Percentiles rank a stretch among this genome's conserved stretches.
Evolutionary conservation across 2,329 filamentous ascomycete species (phyloP).

Genomic region (Hypocreales sp.): DNA sequence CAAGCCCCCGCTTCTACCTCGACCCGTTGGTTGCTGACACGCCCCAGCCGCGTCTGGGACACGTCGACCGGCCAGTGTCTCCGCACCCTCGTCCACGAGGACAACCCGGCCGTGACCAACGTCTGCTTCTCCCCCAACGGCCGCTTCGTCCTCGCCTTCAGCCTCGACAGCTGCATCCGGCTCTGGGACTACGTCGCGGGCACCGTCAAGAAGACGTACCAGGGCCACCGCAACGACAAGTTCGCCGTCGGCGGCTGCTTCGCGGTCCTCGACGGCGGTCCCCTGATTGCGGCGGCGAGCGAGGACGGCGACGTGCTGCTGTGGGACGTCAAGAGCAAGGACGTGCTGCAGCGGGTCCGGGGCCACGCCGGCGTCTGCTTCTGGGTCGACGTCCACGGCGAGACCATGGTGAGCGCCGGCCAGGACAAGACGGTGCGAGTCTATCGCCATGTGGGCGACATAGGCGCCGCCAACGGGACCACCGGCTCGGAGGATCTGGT

Average conservation of each 20-base stretch:
- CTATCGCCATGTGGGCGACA: constrained; percentile 20
- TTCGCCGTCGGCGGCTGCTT: constrained; percentile 82
- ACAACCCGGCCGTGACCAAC: constrained; percentile 77
- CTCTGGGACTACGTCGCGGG: constrained; percentile 93
- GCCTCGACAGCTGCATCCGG: constrained; percentile 75
- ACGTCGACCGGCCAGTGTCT: constrained; percentile 89
- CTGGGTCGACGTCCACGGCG: constrained; percentile 46
- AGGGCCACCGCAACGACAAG: constrained; percentile 72
- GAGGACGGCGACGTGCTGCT: constrained; percentile 75
- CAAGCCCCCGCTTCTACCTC: constrained; percentile 3
- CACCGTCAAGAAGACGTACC: constrained; percentile 89
- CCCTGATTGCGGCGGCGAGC: constrained; percentile 68
- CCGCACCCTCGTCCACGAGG: constrained; percentile 88
- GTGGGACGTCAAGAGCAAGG: constrained; percentile 84
- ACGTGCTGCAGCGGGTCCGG: constrained; percentile 53
- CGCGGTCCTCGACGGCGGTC: constrained; percentile 33
- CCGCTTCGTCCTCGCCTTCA: constrained; percentile 82
- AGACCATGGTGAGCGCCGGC: constrained; percentile 41
- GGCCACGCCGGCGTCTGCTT: constrained; percentile 43
- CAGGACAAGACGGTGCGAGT: constrained; percentile 38
- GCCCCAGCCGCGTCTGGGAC: constrained; percentile 71
- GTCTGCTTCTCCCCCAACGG: constrained; percentile 93
- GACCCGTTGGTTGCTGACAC: constrained; percentile 8
- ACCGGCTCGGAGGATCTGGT: constrained; percentile 17
- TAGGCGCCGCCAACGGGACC: constrained; percentile 7